Conservation (phyloP, 176 grass and related monocot species). For the Eremochloa ophiuroides region DNA sequence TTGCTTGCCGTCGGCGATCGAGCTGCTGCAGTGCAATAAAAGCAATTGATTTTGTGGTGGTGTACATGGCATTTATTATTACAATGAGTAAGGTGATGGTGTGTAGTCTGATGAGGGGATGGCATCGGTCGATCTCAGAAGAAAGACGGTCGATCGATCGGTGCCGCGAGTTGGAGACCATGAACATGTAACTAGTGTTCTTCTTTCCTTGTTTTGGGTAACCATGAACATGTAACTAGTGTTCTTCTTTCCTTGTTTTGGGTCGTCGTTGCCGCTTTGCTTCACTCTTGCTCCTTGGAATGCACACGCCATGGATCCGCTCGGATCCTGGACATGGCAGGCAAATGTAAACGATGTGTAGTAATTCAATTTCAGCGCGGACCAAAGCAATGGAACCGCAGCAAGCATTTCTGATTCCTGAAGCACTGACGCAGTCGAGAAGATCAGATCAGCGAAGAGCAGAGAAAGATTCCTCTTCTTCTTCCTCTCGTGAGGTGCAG, state of each 20-base stretch:
- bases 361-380: not conserved
- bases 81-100: too few relatives aligned
- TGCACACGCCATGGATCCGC: not conserved
- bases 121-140: not conserved
- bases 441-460: not conserved
- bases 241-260: not conserved
- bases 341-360: conserved; percentile 20
- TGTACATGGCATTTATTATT: not conserved
- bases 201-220: too few relatives aligned
- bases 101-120: too few relatives aligned
- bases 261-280: not conserved
- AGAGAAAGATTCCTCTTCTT: not conserved
- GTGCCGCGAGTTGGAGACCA: not conserved
- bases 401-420: not conserved
- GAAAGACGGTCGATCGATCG: not conserved
- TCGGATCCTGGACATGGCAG: not conserved
- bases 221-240: conserved; percentile 3
- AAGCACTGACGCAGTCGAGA: too few relatives aligned
- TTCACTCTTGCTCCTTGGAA: not conserved
- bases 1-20: not conserved
- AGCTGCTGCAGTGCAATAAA: conserved; percentile 40
- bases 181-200: conserved; percentile 1
- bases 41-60: not conserved
- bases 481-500: not conserved
- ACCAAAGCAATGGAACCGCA: not conserved